Conservation (phyloP, 192 early-diverging fungal species). For the Coemansia sp. region DNA sequence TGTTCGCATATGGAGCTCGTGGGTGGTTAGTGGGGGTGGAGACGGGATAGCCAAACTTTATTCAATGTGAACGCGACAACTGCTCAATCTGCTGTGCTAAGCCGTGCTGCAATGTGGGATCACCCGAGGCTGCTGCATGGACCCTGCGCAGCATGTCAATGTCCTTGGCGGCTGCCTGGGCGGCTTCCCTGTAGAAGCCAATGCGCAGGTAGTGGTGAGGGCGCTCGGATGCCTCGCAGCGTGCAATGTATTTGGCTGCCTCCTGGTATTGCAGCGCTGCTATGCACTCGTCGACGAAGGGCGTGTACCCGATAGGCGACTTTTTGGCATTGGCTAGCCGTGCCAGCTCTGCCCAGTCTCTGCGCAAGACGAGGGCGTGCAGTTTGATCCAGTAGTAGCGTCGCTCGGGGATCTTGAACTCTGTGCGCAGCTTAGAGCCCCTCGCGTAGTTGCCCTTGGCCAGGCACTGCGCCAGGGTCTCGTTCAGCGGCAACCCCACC, state of each 20-base stretch:
- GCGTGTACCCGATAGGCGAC: slow-evolving; percentile 75
- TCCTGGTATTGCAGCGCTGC: slow-evolving; percentile 72
- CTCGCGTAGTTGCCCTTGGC: slow-evolving; percentile 64
- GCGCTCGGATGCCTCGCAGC: slow-evolving; percentile 62
- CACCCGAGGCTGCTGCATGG: slow-evolving; percentile 9
- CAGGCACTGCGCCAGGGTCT: slow-evolving; percentile 83
- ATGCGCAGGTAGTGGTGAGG: slow-evolving; percentile 69
- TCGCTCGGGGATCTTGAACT: slow-evolving; percentile 85
- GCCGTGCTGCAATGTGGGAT: slow-evolving; percentile 33
- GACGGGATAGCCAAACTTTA: slow-evolving; percentile 22
- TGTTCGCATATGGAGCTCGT: not conserved
- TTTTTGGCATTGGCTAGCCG: slow-evolving; percentile 73
- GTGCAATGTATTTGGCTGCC: slow-evolving; percentile 72
- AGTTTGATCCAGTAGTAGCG: slow-evolving; percentile 91
- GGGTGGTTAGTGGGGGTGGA: slow-evolving; percentile 31
- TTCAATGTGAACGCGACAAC: not conserved
- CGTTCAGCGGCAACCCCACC: slow-evolving; percentile 72
- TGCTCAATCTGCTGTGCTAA: slow-evolving; percentile 41
- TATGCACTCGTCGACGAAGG: slow-evolving; percentile 81
- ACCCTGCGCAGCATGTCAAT: slow-evolving; percentile 60
- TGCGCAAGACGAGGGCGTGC: slow-evolving; percentile 70
- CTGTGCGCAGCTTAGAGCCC: slow-evolving; percentile 76
- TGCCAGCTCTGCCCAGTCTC: slow-evolving; percentile 88
- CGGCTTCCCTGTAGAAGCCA: slow-evolving; percentile 71
- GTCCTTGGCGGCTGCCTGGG: slow-evolving; percentile 66